These are phyloP conservation scores for Fusarium aywerte DNA, from an alignment of 2,329 filamentous ascomycete genomes.

Conservation along the genomic window DNA sequence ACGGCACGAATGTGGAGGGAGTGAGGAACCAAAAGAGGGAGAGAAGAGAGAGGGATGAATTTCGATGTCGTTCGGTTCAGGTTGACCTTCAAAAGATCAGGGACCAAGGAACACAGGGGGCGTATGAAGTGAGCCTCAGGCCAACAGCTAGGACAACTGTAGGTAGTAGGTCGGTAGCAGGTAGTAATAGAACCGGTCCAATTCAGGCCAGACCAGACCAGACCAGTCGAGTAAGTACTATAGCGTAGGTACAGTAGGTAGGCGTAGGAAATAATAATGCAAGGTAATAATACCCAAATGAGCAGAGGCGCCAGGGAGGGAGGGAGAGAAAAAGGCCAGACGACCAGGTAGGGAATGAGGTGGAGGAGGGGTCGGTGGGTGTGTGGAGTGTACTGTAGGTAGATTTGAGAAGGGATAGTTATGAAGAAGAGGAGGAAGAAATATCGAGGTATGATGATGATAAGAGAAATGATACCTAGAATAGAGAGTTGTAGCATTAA, in stretches of 20 bases:
- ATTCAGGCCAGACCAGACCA: conserved; percentile 5
- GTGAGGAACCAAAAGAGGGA: conserved; percentile 41
- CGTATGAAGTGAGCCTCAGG: conserved; percentile 40
- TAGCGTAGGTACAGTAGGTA: conserved; percentile 14
- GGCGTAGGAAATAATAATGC: conserved; percentile 43
- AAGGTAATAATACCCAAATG: conserved; percentile 45
- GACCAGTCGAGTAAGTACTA: neutral
- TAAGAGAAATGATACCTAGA: conserved; percentile 16
- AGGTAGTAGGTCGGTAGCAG: conserved; percentile 2
- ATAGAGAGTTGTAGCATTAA: neutral
- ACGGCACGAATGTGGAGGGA: conserved; percentile 42
- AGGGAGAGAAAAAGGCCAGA: conserved; percentile 47
- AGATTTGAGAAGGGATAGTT: conserved; percentile 39
- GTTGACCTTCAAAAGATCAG: conserved; percentile 38
- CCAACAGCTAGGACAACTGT: conserved; percentile 26
- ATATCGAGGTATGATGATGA: neutral
- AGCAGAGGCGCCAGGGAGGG: conserved; percentile 51
- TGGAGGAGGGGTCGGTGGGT: conserved; percentile 42
- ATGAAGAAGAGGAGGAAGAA: conserved; percentile 41
- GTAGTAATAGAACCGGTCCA: conserved; percentile 8
- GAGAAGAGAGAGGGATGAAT: conserved; percentile 30
- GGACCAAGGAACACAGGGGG: conserved; percentile 40
- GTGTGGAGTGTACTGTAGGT: conserved; percentile 38
- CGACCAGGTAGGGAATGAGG: conserved; percentile 48
- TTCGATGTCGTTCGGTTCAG: conserved; percentile 38